Conservation (phyloP, 306 rosid species). For the Dalbergia cultrata region DNA sequence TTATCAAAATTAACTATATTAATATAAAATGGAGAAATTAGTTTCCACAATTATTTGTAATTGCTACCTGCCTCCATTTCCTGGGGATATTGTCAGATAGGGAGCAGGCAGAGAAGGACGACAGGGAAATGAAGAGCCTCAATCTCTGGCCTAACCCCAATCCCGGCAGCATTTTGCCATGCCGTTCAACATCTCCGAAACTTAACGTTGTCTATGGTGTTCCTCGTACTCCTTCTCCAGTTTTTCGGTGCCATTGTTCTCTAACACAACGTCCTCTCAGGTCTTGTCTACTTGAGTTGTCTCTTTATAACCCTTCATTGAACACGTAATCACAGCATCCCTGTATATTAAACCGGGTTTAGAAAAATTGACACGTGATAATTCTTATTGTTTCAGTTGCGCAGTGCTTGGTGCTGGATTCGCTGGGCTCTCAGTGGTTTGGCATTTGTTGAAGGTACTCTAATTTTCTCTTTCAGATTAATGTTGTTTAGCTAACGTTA, state of each 20-base stretch:
- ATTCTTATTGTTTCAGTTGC: conserved; percentile 51
- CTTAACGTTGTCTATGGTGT: background rate
- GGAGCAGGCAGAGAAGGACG: background rate
- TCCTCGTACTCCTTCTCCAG: conserved; percentile 30
- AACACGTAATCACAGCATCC: background rate
- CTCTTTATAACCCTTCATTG: background rate
- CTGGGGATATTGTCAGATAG: background rate
- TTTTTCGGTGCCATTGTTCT: conserved; percentile 50
- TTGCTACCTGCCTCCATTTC: background rate
- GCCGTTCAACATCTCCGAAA: conserved; percentile 10
- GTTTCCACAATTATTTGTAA: too few relatives aligned
- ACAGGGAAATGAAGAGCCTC: conserved; percentile 4
- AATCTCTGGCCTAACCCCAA: conserved; percentile 26
- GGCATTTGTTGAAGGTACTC: conserved; percentile 75
- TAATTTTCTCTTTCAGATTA: background rate
- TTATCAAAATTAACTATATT: too few relatives aligned
- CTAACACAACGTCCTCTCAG: conserved; percentile 64
- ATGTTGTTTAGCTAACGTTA: background rate
- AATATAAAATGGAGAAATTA: too few relatives aligned
- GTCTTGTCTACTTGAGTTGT: conserved; percentile 33
- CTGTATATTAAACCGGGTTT: background rate
- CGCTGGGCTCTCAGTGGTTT: conserved; percentile 88
- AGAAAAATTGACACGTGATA: background rate
- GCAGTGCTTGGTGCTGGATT: conserved; percentile 99
- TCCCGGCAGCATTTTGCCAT: conserved; percentile 11